Evolutionary conservation across 2,329 filamentous ascomycete genomes (phyloP).

Genomic region (Colletotrichum tanaceti): DNA sequence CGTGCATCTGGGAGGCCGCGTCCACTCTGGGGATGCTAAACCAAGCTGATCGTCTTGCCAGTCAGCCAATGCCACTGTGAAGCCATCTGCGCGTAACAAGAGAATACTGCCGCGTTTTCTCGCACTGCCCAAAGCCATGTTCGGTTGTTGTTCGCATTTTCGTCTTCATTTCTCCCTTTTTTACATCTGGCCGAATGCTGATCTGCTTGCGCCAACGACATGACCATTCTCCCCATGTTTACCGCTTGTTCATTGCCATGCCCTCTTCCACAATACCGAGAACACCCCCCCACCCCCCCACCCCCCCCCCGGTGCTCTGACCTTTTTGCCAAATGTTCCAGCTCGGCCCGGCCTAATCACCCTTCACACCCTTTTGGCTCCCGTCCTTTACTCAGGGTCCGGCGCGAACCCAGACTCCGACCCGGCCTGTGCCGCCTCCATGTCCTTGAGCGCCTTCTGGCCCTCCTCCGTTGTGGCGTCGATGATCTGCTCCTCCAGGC

Average conservation of each 20-base stretch:
- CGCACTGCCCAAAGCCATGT: constrained; percentile 26
- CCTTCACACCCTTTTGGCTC: not conserved
- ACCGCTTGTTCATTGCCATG: constrained; percentile 2
- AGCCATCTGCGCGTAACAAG: not conserved
- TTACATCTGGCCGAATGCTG: not conserved
- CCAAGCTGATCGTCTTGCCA: constrained; percentile 20
- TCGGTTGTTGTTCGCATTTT: constrained; percentile 20
- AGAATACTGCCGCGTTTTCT: not conserved
- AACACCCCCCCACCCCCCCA: not conserved
- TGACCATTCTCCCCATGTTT: not conserved
- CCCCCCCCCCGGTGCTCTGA: not conserved
- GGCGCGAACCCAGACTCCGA: constrained; percentile 47
- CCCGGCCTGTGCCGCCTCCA: constrained; percentile 66
- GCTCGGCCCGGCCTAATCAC: not conserved
- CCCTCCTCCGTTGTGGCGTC: constrained; percentile 94
- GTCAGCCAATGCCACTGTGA: not conserved
- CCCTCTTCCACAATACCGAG: not conserved
- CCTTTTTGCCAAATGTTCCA: not conserved
- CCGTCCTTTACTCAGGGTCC: constrained; percentile 55
- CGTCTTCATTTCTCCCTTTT: not conserved
- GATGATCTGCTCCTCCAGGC: constrained; percentile 91
- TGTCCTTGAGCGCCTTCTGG: constrained; percentile 78
- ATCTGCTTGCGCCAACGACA: constrained; percentile 3
- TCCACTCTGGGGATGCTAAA: constrained; percentile 15
- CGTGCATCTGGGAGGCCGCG: not conserved